Percentiles rank a stretch among this genome's conserved stretches.
Evolutionary conservation across 352 stramenopile species (phyloP).

Genomic region (Globisporangium mamillatum): DNA sequence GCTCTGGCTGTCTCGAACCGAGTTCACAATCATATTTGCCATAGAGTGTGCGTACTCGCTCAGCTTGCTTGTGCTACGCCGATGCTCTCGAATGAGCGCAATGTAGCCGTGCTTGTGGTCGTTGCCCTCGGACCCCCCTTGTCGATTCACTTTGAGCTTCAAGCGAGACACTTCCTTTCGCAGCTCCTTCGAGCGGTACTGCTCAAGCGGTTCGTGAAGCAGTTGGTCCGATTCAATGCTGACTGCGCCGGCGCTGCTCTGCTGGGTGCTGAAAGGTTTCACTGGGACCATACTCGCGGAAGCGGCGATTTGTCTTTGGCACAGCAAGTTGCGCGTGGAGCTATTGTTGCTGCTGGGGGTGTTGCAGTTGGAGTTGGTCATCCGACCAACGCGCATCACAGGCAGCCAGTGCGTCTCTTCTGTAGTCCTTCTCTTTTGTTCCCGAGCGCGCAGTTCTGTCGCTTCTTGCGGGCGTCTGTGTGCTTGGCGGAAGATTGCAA

Average conservation of each 20-base stretch:
- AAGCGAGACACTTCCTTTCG: constrained; percentile 33
- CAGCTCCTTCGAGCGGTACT: constrained; percentile 30
- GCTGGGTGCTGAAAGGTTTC: background rate
- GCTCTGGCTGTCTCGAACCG: background rate
- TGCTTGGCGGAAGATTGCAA: background rate
- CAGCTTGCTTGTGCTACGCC: background rate
- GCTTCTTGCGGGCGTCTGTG: background rate
- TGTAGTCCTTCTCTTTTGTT: background rate
- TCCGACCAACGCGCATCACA: background rate
- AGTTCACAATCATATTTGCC: background rate
- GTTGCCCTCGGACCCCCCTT: constrained; percentile 22
- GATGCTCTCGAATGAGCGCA: constrained; percentile 25
- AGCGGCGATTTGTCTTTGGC: background rate
- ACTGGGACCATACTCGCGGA: background rate
- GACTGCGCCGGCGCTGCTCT: background rate
- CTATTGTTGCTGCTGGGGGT: background rate
- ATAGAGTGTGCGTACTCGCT: background rate
- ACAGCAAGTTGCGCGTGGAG: background rate
- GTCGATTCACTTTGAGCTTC: constrained; percentile 30
- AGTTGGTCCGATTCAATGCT: background rate
- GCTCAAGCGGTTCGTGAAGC: constrained; percentile 34
- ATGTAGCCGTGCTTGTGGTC: constrained; percentile 44
- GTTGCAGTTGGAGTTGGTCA: background rate
- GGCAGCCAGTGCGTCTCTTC: background rate
- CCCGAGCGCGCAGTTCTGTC: no score